phyloP scores from a whole-genome alignment of 345 rosid genomes.

The Eucalyptus leucophloia region DNA sequence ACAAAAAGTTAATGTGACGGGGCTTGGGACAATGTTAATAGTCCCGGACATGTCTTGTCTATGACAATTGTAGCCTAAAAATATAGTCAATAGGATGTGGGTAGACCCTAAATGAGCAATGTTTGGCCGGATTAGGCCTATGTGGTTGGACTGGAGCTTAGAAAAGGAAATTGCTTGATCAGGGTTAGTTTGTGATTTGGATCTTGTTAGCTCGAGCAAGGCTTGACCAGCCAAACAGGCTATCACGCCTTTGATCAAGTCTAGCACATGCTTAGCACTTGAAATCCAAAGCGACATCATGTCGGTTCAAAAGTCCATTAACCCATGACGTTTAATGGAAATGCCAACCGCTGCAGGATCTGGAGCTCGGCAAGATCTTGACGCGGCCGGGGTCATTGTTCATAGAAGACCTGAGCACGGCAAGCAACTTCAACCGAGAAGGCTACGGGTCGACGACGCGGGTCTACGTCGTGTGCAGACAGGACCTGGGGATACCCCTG shows the following conservation, averaged over 20 bases:
- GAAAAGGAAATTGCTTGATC: not conserved
- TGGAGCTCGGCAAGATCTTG: conserved; percentile 17
- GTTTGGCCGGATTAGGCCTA: not conserved
- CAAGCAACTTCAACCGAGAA: not conserved
- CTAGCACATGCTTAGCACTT: not conserved
- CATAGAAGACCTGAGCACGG: not conserved
- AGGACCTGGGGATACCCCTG: not conserved
- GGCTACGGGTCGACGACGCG: conserved; percentile 8
- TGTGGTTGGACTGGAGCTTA: not conserved
- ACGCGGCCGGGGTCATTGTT: conserved; percentile 11
- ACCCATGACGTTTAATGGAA: not conserved
- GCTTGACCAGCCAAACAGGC: not conserved
- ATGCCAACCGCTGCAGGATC: not conserved
- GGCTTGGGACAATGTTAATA: not conserved
- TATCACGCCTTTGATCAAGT: not conserved
- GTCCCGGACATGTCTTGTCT: not conserved
- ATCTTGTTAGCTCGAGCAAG: not conserved
- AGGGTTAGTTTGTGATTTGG: not conserved
- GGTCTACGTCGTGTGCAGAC: conserved; percentile 4
- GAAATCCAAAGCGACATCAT: not conserved
- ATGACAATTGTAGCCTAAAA: not conserved
- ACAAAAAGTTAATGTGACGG: not conserved
- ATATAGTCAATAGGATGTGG: not conserved
- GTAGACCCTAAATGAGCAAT: too few relatives aligned
- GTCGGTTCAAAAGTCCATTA: not conserved